These are phyloP conservation scores for Jacaranda copaia DNA, from an alignment of 257 asterid genomes.

Conservation along the genomic window DNA sequence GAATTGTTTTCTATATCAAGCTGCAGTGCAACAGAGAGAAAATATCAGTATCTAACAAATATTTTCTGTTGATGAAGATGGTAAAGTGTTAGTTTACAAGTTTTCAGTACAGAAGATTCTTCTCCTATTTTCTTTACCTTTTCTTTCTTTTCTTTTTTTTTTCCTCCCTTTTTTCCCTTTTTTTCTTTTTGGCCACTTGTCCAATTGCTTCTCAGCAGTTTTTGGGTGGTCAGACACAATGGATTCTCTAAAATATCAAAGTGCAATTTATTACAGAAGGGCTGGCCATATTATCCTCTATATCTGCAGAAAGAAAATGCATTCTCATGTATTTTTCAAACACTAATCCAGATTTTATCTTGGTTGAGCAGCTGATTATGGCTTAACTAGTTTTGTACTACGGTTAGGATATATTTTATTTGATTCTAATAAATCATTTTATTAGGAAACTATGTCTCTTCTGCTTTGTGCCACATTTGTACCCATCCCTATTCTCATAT, in stretches of 20 bases:
- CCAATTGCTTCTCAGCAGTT: too few species aligned
- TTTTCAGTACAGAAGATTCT: conserved; percentile 24
- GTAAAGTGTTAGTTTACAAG: conserved; percentile 21
- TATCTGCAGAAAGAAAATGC: background rate
- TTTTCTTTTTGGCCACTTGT: too few species aligned
- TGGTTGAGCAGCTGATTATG: too few species aligned
- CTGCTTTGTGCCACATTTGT: too few species aligned
- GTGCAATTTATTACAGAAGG: background rate
- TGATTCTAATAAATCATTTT: too few species aligned
- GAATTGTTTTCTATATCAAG: conserved; percentile 88
- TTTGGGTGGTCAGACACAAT: background rate
- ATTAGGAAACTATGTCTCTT: too few species aligned
- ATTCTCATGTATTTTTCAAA: background rate
- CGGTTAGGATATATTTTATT: too few species aligned
- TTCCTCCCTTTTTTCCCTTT: too few species aligned
- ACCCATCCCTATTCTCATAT: too few species aligned
- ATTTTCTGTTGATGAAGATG: conserved; percentile 9
- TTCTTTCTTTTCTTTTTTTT: background rate
- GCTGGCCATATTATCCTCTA: background rate
- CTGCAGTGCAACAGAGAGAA: conserved; percentile 54
- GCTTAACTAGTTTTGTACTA: too few species aligned
- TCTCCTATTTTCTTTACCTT: background rate
- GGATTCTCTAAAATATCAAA: background rate
- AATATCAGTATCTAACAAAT: conserved; percentile 34
- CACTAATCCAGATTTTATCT: too few species aligned